Base-by-base conservation (phyloP, 306 rosid genomes). In the Malus sylvestris region DNA sequence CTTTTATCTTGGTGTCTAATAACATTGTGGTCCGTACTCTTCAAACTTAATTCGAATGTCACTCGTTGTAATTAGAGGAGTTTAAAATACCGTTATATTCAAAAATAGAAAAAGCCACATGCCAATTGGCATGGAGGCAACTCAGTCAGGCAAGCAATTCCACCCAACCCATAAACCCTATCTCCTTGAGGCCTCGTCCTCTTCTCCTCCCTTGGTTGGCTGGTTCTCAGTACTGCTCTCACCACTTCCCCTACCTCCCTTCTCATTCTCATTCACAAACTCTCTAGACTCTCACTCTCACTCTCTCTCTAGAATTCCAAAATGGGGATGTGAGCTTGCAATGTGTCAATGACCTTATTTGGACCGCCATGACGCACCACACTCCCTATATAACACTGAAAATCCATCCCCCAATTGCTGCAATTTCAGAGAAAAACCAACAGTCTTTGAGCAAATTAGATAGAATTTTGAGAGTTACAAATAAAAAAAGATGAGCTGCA, bases 401-500 rank as follows among this genome's bases (percentile, higher is more conserved):
- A 66, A 19, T 66, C 8, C 70, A 35, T 14, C 20, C 68, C 2
- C 29, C 49, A 27, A 65, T 64, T 64, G 32, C 23, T 4, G 23
- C 16, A 64, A 64, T 64, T 32, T 58, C 38, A 61, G 20, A 61
- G 15, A 27, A 46, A 42, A 68, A 68, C 14, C 72, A 68, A 13
- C 58, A n/a, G 9, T 12, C 35, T 68, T 44, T 68, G 58, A 22
- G 35, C 72, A 9, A 32, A 66, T 66, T 66, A 19, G 49, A 35
- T 64, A 15, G 42, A 64, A 32, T 13, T 0, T 4, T 14, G 2
- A 61, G 7, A 25, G n/a, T 25, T 32, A 27, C 33, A 1, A 30
- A 59, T 13, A 3, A 27, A 18, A 46, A 22, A 10, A 27, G n/a
- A 87, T 87, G 97, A 84, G 84, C 64, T 80, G 81, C 49, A 73